Evolutionary conservation across 2,329 filamentous ascomycete species (phyloP), one percentile per base, ranked within the genome.

Genomic region (Botrytis galanthina): DNA sequence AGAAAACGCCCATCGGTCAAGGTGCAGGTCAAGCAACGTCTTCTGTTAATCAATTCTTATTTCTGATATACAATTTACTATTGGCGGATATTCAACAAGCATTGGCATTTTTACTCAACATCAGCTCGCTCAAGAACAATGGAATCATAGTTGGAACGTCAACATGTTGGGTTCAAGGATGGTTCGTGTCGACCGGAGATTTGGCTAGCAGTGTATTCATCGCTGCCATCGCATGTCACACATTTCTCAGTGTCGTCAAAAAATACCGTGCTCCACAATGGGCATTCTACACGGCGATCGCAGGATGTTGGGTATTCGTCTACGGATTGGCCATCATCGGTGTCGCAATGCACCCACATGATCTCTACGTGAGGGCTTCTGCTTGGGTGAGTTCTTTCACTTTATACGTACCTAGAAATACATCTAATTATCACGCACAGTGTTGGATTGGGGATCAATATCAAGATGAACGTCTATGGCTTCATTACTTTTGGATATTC

Each of bases 61-160:
- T 93, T 0, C 84, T 93, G 7, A 90, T 93, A 73, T 88, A 91
- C 80, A 93, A 93, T 79, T 85, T 93, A 0, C 83, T 93, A 8
- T 82, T 91, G 35, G 90, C 91, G 74, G 91, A 93, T 77, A 85
- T 92, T 72, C 88, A 91, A 78, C 91, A 93, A 78, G 85, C 88
- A 12, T 80, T 88, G 0, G 88, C 89, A 6, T 93, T 92, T 78
- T 78, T 91, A 61, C 83, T 92, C 67, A 92, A 90, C 75, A 85
- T 86, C 6, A 83, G 86, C 51, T 91, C 90, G 87, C 82, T 92
- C 8, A 80, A 81, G 1, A 80, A 83, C 22, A 84, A 91, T 79
- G 84, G 83, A 0, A 86, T 93, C 26, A 78, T 85, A 1, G 87
- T 90, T 1, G 84, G 85, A 3, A 86, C 85, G 0, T 77, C 83